Conservation (phyloP, 2,329 filamentous ascomycete genomes). For the Leptographium radiaticola region DNA sequence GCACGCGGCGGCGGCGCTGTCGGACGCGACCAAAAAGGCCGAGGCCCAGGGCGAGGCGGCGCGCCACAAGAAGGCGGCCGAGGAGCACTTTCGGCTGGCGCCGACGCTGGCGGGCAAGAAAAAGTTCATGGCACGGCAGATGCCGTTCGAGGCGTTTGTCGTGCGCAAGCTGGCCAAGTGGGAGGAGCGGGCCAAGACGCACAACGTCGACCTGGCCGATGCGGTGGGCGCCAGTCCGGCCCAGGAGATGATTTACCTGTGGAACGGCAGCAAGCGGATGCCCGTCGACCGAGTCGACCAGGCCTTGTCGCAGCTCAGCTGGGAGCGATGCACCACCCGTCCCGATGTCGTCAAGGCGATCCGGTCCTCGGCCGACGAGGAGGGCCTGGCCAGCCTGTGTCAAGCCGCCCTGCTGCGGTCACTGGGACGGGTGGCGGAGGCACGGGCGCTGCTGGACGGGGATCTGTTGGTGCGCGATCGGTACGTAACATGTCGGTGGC, state of each 20-base stretch:
- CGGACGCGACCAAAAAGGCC: conserved; percentile 12
- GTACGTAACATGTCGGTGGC: conserved; percentile 20
- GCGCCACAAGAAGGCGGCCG: conserved; percentile 49
- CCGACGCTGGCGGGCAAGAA: conserved; percentile 70
- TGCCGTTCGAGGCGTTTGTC: conserved; percentile 83
- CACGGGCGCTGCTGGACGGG: conserved; percentile 49
- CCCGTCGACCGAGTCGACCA: conserved; percentile 46
- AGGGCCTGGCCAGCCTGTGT: conserved; percentile 52
- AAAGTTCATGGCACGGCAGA: conserved; percentile 74
- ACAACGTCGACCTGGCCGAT: conserved; percentile 59
- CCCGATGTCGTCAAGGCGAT: conserved; percentile 29
- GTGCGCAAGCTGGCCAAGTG: conserved; percentile 77
- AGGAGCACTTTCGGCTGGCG: conserved; percentile 57
- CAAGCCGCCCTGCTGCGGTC: conserved; percentile 53
- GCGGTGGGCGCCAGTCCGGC: conserved; percentile 69
- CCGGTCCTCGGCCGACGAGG: conserved; percentile 42
- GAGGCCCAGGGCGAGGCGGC: conserved; percentile 23
- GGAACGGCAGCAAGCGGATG: conserved; percentile 84
- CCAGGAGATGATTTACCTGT: conserved; percentile 87
- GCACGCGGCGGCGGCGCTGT: conserved; percentile 20
- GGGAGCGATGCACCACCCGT: conserved; percentile 43
- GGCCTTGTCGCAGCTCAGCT: conserved; percentile 51
- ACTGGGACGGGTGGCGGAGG: conserved; percentile 48
- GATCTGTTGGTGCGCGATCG: conserved; percentile 53
- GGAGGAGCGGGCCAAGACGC: conserved; percentile 60